phyloP scores from a whole-genome alignment of 2,329 filamentous ascomycete species.

The Sarocladium strictum region DNA sequence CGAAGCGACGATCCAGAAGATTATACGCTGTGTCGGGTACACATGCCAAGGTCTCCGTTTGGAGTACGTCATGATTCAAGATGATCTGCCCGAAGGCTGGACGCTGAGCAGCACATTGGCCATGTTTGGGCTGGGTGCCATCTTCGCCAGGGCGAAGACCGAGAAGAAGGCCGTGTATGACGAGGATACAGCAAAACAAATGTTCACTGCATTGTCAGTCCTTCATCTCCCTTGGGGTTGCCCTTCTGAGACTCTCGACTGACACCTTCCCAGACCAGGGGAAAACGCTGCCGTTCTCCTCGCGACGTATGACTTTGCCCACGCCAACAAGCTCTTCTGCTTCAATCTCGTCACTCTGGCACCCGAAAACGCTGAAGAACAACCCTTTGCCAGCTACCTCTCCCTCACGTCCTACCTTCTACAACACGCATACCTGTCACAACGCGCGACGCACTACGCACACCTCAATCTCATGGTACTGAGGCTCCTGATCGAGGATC shows the following conservation, averaged over 20 bases:
- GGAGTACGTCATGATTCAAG: conserved; percentile 78
- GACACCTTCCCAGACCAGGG: conserved; percentile 53
- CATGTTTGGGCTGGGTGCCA: conserved; percentile 76
- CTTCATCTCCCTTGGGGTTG: too few relatives aligned
- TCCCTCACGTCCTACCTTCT: conserved; percentile 89
- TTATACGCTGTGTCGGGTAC: conserved; percentile 69
- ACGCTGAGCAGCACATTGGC: conserved; percentile 71
- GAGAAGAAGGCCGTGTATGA: conserved; percentile 55
- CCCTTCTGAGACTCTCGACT: conserved; percentile 13
- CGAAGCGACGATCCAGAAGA: conserved; percentile 76
- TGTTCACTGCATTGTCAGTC: conserved; percentile 73
- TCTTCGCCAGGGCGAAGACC: conserved; percentile 63
- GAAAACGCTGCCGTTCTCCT: conserved; percentile 75
- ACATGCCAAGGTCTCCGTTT: conserved; percentile 64
- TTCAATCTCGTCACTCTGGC: conserved; percentile 68
- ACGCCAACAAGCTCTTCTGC: conserved; percentile 93
- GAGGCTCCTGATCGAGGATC: conserved; percentile 82
- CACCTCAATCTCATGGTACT: conserved; percentile 81
- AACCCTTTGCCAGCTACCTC: conserved; percentile 74
- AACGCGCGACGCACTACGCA: conserved; percentile 73
- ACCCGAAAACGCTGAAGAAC: conserved; percentile 59
- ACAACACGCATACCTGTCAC: conserved; percentile 84
- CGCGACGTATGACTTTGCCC: conserved; percentile 85
- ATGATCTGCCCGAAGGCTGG: conserved; percentile 89
- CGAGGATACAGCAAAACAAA: conserved; percentile 72